A percentile compares a stretch with the other conserved stretches of the same genome.
Evolutionary conservation across 2,329 filamentous ascomycete species (phyloP).

Genomic region (Colletotrichum sp.): DNA sequence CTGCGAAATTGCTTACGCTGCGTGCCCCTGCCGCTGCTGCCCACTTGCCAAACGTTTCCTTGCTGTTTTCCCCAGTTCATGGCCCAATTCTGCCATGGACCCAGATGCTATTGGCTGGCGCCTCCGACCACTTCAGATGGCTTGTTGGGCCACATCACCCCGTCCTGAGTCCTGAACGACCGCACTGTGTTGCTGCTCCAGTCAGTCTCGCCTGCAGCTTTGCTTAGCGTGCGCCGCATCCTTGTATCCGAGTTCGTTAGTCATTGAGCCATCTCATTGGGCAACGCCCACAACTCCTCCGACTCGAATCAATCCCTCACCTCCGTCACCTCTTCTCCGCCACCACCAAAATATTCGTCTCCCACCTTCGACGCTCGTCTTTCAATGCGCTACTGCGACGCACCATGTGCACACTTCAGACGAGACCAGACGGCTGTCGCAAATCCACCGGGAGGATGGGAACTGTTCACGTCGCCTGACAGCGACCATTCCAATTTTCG

Average conservation of each 20-base stretch:
- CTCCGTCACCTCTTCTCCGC: not conserved
- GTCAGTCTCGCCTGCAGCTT: not conserved
- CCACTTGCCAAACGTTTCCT: not conserved
- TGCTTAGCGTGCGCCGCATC: constrained; percentile 16
- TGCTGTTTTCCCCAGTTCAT: constrained; percentile 2
- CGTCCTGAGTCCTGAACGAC: not conserved
- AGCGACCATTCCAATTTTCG: not conserved
- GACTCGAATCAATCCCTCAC: not conserved
- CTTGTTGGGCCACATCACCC: not conserved
- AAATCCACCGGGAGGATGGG: not conserved
- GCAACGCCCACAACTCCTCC: not conserved
- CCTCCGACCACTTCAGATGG: constrained; percentile 6
- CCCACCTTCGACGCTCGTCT: not conserved
- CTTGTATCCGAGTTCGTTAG: constrained; percentile 15
- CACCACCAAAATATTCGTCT: not conserved
- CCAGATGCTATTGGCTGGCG: constrained; percentile 13
- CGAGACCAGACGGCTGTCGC: not conserved
- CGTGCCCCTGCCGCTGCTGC: not conserved
- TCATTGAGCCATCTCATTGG: constrained; percentile 12
- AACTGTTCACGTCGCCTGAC: constrained; percentile 1
- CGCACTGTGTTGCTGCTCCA: constrained; percentile 5
- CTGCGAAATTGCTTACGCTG: constrained; percentile 2
- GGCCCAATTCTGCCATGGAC: constrained; percentile 16
- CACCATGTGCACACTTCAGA: constrained; percentile 15
- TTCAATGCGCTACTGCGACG: constrained; percentile 3